Evolutionary conservation across 2,329 filamentous ascomycete genomes (phyloP).

Genomic region (Aspergillus versicolor): DNA sequence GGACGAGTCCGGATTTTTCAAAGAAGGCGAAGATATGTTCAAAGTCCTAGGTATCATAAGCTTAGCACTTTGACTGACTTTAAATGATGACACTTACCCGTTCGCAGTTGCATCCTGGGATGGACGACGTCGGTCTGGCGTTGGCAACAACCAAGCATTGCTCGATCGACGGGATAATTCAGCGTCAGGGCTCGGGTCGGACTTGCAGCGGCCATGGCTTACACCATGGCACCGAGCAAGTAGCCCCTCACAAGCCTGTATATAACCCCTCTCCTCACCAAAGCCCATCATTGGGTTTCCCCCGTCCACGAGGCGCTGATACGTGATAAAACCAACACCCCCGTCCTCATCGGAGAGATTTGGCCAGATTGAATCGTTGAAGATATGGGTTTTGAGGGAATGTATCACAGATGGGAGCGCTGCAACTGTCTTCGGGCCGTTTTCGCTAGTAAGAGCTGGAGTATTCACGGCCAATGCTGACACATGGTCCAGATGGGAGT

Average conservation of each 20-base stretch:
- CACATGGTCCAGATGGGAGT: slow-evolving; percentile 95
- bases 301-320: slow-evolving; percentile 82
- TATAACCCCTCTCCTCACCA: slow-evolving; percentile 76
- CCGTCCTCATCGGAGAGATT: slow-evolving; percentile 96
- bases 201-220: slow-evolving; percentile 83
- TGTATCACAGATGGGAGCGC: slow-evolving; percentile 86
- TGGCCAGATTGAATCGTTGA: slow-evolving; percentile 98
- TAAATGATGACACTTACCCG: slow-evolving; percentile 25
- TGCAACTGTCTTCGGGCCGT: slow-evolving; percentile 78
- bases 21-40: slow-evolving; percentile 30
- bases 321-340: slow-evolving; percentile 87
- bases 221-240: slow-evolving; percentile 83
- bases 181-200: slow-evolving; percentile 47
- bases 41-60: neutral
- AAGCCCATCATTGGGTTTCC: slow-evolving; percentile 81
- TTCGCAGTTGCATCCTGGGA: slow-evolving; percentile 21
- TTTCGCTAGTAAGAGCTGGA: slow-evolving; percentile 74
- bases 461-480: slow-evolving; percentile 92
- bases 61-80: neutral
- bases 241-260: slow-evolving; percentile 85
- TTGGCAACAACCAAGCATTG: slow-evolving; percentile 35
- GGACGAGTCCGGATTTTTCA: slow-evolving; percentile 8
- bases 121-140: slow-evolving; percentile 35
- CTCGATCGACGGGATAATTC: slow-evolving; percentile 32
- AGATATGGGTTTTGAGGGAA: slow-evolving; percentile 89